These are phyloP conservation scores for Annulohypoxylon moriforme DNA, from an alignment of 495 filamentous ascomycete species.

Conservation along the genomic window DNA sequence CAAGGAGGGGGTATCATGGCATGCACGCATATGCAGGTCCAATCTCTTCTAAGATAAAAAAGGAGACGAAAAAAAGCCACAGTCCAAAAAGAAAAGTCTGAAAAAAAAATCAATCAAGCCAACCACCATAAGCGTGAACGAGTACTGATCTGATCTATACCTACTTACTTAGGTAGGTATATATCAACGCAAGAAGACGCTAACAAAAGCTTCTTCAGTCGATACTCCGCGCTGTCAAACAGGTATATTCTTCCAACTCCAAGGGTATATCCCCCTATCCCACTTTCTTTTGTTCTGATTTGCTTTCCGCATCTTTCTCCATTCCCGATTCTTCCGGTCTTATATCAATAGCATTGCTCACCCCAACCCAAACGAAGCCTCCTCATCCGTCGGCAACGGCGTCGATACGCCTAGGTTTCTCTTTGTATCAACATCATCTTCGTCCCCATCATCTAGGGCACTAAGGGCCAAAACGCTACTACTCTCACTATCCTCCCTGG, in stretches of 20 bases:
- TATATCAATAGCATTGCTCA: not conserved
- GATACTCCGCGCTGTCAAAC: not conserved
- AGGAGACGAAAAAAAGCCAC: not conserved
- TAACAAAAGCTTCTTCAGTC: not conserved
- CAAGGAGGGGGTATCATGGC: slow-evolving; percentile 42
- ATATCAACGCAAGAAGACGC: not conserved
- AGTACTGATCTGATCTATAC: no score
- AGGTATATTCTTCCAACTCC: not conserved
- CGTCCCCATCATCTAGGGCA: slow-evolving; percentile 4
- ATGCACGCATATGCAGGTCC: slow-evolving; percentile 34
- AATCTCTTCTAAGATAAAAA: slow-evolving; percentile 23
- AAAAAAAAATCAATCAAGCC: not conserved
- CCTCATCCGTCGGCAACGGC: slow-evolving; percentile 47
- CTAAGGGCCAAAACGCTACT: slow-evolving; percentile 30
- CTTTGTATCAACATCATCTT: not conserved
- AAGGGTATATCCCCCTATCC: not conserved
- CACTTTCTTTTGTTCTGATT: not conserved
- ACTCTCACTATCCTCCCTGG: slow-evolving; percentile 31
- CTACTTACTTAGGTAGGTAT: no score
- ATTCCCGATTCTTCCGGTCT: not conserved
- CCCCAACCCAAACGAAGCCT: slow-evolving; percentile 43
- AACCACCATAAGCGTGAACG: not conserved
- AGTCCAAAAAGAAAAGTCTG: not conserved
- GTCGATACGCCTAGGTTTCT: not conserved
- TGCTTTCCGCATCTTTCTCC: not conserved